phyloP scores from a whole-genome alignment of 441 rosid genomes.

The Pelargonium cotyledonis region DNA sequence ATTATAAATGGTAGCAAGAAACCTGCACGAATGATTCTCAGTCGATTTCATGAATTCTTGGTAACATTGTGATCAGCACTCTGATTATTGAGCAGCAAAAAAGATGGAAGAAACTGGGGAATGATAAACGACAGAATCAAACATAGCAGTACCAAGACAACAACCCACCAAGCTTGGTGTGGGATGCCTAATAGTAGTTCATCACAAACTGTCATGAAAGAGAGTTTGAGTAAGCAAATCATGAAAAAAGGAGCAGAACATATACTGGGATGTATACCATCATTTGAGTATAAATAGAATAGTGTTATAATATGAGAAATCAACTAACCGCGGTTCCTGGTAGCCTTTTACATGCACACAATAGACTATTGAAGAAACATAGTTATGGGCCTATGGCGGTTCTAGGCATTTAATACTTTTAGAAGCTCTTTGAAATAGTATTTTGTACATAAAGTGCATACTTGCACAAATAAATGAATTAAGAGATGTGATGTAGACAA shows the following conservation, averaged over 20 bases:
- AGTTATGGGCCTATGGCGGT: background rate
- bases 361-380: background rate
- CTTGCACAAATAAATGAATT: background rate
- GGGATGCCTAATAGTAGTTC: slow-evolving; percentile 71
- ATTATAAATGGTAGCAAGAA: background rate
- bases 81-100: slow-evolving; percentile 32
- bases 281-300: background rate
- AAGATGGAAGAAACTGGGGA: slow-evolving; percentile 54
- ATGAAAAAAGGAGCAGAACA: background rate
- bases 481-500: background rate
- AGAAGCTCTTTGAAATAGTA: background rate
- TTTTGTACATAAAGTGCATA: background rate
- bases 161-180: slow-evolving; percentile 67
- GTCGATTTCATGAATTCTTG: too few species aligned
- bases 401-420: background rate
- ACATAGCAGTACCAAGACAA: slow-evolving; percentile 51
- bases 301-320: background rate
- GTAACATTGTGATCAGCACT: slow-evolving; percentile 12
- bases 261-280: background rate
- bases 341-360: background rate
- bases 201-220: slow-evolving; percentile 60
- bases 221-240: background rate
- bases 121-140: slow-evolving; percentile 46
- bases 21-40: background rate
- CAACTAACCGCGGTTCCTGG: background rate